phyloP scores from a whole-genome alignment of 2,329 filamentous ascomycete genomes.

The Cladosporium sp. region DNA sequence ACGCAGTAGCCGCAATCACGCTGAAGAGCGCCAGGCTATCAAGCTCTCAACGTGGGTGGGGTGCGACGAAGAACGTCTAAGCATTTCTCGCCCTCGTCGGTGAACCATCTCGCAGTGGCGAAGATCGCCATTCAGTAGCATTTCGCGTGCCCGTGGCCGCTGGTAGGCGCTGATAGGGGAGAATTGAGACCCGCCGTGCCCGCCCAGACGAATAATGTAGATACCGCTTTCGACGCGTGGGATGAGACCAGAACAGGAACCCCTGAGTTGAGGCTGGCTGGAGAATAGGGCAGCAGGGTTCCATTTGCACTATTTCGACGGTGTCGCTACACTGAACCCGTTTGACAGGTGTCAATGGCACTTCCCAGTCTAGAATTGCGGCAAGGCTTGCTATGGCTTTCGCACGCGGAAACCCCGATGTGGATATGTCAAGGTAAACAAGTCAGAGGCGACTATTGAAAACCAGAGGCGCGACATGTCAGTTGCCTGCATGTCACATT shows the following conservation, averaged over 20 bases:
- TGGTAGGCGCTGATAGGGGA: background rate
- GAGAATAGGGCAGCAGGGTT: too few species aligned
- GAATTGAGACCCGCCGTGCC: background rate
- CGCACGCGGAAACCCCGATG: too few species aligned
- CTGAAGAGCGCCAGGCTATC: background rate
- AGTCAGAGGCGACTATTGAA: background rate
- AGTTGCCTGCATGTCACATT: background rate
- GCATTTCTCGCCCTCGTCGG: slow-evolving; percentile 10
- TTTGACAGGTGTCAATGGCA: too few species aligned
- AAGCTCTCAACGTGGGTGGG: background rate
- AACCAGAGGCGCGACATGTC: background rate
- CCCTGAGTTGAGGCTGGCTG: too few species aligned
- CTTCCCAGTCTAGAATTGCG: too few species aligned
- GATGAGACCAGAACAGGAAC: background rate
- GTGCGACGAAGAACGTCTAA: background rate
- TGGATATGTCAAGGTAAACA: background rate
- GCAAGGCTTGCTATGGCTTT: too few species aligned
- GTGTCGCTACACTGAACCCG: too few species aligned
- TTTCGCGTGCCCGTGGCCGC: background rate
- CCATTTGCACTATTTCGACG: too few species aligned
- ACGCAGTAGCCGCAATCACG: background rate
- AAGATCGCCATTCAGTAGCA: background rate
- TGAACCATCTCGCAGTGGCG: background rate
- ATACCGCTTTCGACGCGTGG: background rate
- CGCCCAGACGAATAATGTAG: background rate